These are phyloP conservation scores for Gymnopus androsaceus DNA, from an alignment of 1,284 basidiomycete species.

Conservation along the genomic window DNA sequence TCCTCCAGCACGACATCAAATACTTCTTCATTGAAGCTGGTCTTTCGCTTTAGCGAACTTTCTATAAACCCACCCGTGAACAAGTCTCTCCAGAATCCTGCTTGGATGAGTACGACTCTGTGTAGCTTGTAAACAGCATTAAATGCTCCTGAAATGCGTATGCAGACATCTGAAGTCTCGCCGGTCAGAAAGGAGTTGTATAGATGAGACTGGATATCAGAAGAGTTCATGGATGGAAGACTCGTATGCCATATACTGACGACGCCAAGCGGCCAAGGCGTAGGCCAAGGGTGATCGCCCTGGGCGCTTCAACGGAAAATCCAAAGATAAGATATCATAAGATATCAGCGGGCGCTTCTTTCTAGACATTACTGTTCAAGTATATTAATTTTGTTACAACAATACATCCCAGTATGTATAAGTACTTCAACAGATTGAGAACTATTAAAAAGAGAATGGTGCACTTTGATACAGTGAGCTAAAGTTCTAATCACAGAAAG, in stretches of 20 bases:
- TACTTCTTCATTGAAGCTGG: slow-evolving; percentile 30
- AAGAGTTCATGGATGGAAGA: not conserved
- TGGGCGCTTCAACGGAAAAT: too few relatives aligned
- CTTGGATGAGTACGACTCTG: slow-evolving; percentile 80
- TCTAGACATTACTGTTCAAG: too few relatives aligned
- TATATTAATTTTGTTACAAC: too few relatives aligned
- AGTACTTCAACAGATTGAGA: too few relatives aligned
- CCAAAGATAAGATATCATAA: too few relatives aligned
- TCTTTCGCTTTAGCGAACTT: slow-evolving; percentile 31
- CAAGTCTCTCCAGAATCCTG: slow-evolving; percentile 85
- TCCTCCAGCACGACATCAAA: slow-evolving; percentile 81
- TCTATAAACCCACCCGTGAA: slow-evolving; percentile 84
- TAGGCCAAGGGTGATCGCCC: too few relatives aligned
- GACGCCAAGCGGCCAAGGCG: too few relatives aligned
- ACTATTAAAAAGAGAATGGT: too few relatives aligned
- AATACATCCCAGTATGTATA: too few relatives aligned
- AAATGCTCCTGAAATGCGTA: slow-evolving; percentile 75
- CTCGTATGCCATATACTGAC: too few relatives aligned
- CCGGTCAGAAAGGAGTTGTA: slow-evolving; percentile 73
- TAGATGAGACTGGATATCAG: slow-evolving; percentile 68
- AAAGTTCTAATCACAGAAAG: slow-evolving; percentile 31
- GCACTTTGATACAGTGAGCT: too few relatives aligned
- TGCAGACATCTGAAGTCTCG: slow-evolving; percentile 74
- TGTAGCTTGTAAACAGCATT: slow-evolving; percentile 77
- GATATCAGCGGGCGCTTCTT: too few relatives aligned